These are phyloP conservation scores for Fusarium annulatum DNA, from an alignment of 2,329 filamentous ascomycete genomes.

Conservation along the genomic window DNA sequence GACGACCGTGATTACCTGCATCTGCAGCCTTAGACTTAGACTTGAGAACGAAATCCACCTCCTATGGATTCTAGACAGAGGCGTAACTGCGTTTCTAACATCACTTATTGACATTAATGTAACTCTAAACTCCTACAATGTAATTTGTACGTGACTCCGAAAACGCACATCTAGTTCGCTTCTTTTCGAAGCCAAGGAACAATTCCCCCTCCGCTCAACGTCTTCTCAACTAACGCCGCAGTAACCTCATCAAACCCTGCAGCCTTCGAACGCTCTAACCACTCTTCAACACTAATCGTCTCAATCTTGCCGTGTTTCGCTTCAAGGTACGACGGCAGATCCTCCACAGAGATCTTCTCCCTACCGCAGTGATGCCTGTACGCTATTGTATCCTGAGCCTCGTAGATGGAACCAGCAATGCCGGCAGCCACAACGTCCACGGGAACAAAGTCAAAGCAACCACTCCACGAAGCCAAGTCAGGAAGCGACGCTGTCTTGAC, in stretches of 20 bases:
- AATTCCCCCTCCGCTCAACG: neutral
- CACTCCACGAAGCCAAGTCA: conserved; percentile 5
- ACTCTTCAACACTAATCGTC: neutral
- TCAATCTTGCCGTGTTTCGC: neutral
- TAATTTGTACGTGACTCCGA: neutral
- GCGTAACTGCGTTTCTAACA: neutral
- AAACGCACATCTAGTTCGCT: neutral
- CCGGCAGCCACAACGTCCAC: neutral
- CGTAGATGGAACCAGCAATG: neutral
- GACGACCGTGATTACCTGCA: too few species aligned
- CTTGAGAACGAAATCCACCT: neutral
- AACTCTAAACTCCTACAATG: neutral
- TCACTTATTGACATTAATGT: neutral
- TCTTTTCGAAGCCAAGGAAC: neutral
- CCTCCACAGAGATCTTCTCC: neutral
- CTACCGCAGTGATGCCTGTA: neutral
- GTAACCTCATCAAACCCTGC: neutral
- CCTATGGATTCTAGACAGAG: neutral
- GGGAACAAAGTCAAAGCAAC: conserved; percentile 7
- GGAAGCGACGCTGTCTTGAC: neutral
- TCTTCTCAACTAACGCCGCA: neutral
- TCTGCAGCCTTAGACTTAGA: too few species aligned
- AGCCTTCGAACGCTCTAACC: neutral
- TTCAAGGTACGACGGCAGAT: neutral
- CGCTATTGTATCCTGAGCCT: neutral